Base-by-base conservation (phyloP, 768 basidiomycete genomes). In the Lactarius akahatsu region DNA sequence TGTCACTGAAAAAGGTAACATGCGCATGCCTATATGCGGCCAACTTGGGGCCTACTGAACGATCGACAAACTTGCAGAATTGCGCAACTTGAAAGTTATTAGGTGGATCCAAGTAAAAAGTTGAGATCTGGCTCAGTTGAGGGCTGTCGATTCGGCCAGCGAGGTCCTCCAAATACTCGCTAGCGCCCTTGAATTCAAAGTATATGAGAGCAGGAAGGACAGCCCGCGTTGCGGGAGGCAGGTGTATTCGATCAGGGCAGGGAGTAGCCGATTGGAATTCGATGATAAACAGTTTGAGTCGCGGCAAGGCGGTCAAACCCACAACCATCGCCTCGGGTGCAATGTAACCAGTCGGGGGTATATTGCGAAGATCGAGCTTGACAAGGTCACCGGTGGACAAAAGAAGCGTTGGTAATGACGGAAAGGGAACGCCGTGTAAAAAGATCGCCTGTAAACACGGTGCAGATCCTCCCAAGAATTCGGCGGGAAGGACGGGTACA, bases 111-210 rank as follows among this genome's bases (percentile, higher is more conserved):
- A 8, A 57, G 41, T 32, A 41, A 63, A 11, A 23, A 13, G 23
- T 26, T 2, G 15, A 9, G 7, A 16, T 18, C 9, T n/a, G n/a
- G 26, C 23, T 10, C 8, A 56, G 62, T 43, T 41, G 61, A 15
- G 61, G 61, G 20, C 23, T 9, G 10, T 62, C 61, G 16, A 62
- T 43, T 5, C 13, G 20, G 28, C 54, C 20, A 4, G 56, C 11
- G 38, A 62, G 11, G 11, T 62, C n/a, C 20, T 62, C 62, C 28
- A 62, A 15, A n/a, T 62, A 62, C n/a, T 20, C 38, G 28, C 41
- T 56, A 62, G 23, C 30, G 23, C 28, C 28, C 4, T 1, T 20
- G 5, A 40, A 38, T 28, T n/a, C 3, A 43, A 38, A 38, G 13
- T 9, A 55, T 55, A 20, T 23, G 40, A 23, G 50, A 13, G 61